phyloP scores from a whole-genome alignment of 2,329 filamentous ascomycete genomes.

The Colletotrichum incanum region DNA sequence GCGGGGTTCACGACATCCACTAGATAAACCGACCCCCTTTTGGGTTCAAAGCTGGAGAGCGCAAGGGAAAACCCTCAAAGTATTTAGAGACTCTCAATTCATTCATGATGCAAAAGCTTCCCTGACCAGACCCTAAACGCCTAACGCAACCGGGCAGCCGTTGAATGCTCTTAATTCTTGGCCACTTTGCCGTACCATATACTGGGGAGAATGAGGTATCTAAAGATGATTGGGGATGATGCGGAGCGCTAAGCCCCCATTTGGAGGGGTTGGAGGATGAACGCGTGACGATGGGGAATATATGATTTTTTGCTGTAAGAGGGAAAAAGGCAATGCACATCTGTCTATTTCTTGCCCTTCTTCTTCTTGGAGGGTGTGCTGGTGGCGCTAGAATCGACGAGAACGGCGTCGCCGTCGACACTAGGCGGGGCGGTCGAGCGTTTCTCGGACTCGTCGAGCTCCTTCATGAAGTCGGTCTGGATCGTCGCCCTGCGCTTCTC shows the following conservation, averaged over 20 bases:
- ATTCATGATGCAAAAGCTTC: conserved; percentile 31
- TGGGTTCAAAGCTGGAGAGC: not conserved
- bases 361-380: conserved; percentile 70
- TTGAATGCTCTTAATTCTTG: conserved; percentile 33
- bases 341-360: conserved; percentile 74
- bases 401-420: conserved; percentile 84
- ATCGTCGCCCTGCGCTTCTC: conserved; percentile 84
- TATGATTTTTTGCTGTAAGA: conserved; percentile 1
- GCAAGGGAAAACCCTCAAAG: not conserved
- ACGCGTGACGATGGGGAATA: not conserved
- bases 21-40: conserved; percentile 20
- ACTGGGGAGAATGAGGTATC: conserved; percentile 36
- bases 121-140: conserved; percentile 29
- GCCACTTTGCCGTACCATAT: conserved; percentile 27
- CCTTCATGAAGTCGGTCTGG: conserved; percentile 85
- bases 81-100: conserved; percentile 16
- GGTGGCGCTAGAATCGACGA: conserved; percentile 75
- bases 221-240: conserved; percentile 17
- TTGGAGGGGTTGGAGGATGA: not conserved
- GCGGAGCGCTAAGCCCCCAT: conserved; percentile 1
- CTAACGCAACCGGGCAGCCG: conserved; percentile 31
- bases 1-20: conserved; percentile 6
- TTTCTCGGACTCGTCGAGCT: conserved; percentile 78
- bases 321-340: not conserved
- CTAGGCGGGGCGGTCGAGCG: conserved; percentile 62